These are phyloP conservation scores for Ceratocystis smalleyi DNA, from an alignment of 2,329 filamentous ascomycete species.

Conservation along the genomic window DNA sequence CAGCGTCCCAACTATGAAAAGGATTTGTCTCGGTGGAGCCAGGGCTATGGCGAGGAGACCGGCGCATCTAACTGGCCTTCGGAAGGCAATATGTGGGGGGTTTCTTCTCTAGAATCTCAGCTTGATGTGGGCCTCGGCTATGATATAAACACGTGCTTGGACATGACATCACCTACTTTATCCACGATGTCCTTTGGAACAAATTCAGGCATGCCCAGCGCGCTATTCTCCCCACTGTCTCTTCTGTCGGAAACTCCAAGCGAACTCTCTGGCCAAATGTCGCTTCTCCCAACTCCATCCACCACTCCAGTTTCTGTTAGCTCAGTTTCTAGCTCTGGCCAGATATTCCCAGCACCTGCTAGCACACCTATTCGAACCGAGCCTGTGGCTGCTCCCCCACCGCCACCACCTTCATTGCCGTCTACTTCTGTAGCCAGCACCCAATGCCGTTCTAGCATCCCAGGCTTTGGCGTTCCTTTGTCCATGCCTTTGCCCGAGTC, in stretches of 20 bases:
- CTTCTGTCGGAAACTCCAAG: conserved; percentile 7
- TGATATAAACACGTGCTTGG: not conserved
- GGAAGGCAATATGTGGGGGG: not conserved
- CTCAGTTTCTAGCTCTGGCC: conserved; percentile 12
- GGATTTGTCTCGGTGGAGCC: not conserved
- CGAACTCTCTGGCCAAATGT: conserved; percentile 8
- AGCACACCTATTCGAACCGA: conserved; percentile 9
- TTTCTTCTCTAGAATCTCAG: not conserved
- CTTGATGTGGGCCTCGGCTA: not conserved
- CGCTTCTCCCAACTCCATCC: conserved; percentile 13
- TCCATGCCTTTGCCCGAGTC: not conserved
- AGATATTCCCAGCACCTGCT: conserved; percentile 13
- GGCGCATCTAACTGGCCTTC: not conserved
- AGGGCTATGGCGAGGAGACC: not conserved
- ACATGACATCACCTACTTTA: conserved; percentile 7
- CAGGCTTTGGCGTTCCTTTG: not conserved
- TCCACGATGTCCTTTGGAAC: conserved; percentile 11
- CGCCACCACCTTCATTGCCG: not conserved
- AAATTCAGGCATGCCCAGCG: not conserved
- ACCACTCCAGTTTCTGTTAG: conserved; percentile 14
- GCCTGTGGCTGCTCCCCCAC: not conserved
- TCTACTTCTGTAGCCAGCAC: not conserved
- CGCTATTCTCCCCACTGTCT: conserved; percentile 10
- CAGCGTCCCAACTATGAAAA: not conserved
- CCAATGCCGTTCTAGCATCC: not conserved